Base-by-base conservation (phyloP, 306 rosid species). In the Leucaena leucocephala region DNA sequence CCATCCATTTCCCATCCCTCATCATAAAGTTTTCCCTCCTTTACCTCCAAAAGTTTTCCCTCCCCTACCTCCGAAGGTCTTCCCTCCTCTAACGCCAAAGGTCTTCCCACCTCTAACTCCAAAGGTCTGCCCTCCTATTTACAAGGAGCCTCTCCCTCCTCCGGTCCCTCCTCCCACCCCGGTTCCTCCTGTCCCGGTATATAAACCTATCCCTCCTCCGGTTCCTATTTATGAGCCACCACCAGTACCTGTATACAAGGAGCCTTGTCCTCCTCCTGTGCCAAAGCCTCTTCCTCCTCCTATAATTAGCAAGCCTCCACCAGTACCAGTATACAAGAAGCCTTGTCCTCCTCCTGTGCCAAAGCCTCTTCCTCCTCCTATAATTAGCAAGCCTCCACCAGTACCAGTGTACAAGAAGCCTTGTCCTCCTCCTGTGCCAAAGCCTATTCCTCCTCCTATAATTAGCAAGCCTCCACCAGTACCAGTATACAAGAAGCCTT, bases 11-110 rank as follows among this genome's bases (percentile, higher is more conserved):
- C 81, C 81, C 1, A 61, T 85, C 68, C 91, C 89, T 19, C 93
- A 84, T 33, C 73, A 21, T 19, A 86, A 83, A 75, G 38, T 71
- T 8, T 65, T 82, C 35, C 95, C 95, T 33, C 85, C 88, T 19
- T 7, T 85, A 2, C 71, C 71, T 67, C 70, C 64, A 57, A 57
- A 57, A 13, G 11, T 36, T 6, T 36, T 15, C 65, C 57, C 57
- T 3, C 57, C 27, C 27, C 27, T 27, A 27, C 27, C 27, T 27
- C 27, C 27, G 1, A 27, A 27, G 27, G 38, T 71, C 9, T 65
- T 82, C 35, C 95, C 95, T 33, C 85, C 88, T 19, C 10, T 85
- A 2, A 50, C 71, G 40, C 70, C 64, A 57, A 57, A 57, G 34
- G 11, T 36, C 13, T 36, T 15, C 65, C 57, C 57, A 3, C 57